phyloP scores from a whole-genome alignment of 2,329 filamentous ascomycete species.

The Rosellinia necatrix region DNA sequence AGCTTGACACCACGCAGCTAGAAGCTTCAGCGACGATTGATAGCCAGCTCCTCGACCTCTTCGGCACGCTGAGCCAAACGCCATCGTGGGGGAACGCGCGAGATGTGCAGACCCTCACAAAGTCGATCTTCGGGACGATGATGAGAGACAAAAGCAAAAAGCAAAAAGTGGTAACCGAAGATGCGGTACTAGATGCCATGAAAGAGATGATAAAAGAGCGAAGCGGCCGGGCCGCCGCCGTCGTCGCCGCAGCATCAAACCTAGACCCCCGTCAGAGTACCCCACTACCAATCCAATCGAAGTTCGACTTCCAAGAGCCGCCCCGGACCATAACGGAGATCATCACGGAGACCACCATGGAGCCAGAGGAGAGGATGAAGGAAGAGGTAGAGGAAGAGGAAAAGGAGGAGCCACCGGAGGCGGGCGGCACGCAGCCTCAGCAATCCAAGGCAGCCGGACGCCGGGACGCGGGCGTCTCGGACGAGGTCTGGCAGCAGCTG shows the following conservation, averaged over 20 bases:
- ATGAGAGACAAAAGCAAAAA: slow-evolving; percentile 36
- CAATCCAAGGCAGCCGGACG: slow-evolving; percentile 35
- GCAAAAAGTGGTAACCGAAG: slow-evolving; percentile 1
- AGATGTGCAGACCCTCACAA: slow-evolving; percentile 61
- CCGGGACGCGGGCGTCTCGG: slow-evolving; percentile 62
- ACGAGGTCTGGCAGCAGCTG: slow-evolving; percentile 65
- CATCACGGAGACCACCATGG: not conserved
- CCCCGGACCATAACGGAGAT: not conserved
- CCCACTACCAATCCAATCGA: not conserved
- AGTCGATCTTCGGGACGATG: slow-evolving; percentile 51
- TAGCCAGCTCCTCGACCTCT: slow-evolving; percentile 37
- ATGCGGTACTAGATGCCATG: slow-evolving; percentile 5
- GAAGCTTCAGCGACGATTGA: slow-evolving; percentile 5
- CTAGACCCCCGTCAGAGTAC: not conserved
- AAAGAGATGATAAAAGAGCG: slow-evolving; percentile 22
- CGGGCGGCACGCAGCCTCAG: too few relatives aligned
- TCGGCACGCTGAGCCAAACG: slow-evolving; percentile 37
- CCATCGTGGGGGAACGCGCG: slow-evolving; percentile 66
- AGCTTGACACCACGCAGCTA: slow-evolving; percentile 29
- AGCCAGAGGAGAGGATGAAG: too few relatives aligned
- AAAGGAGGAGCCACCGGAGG: too few relatives aligned
- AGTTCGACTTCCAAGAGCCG: slow-evolving; percentile 49
- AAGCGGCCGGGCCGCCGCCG: slow-evolving; percentile 32
- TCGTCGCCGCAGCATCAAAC: too few relatives aligned
- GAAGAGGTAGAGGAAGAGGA: too few relatives aligned